Conservation (phyloP, 495 filamentous ascomycete species). For the Physcia stellaris region DNA sequence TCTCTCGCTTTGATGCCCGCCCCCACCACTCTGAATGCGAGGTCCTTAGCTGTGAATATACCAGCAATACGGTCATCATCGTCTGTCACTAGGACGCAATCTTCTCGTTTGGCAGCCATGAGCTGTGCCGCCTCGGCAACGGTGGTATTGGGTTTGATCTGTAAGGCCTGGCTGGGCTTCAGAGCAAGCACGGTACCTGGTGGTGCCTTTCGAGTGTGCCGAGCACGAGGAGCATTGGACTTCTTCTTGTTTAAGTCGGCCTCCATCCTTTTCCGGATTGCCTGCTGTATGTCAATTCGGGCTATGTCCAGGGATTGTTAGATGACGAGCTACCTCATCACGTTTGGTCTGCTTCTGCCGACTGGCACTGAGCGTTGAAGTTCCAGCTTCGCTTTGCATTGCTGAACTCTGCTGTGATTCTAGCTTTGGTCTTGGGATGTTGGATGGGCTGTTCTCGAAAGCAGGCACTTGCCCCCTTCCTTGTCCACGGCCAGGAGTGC, state of each 20-base stretch:
- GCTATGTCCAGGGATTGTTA: conserved; percentile 3
- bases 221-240: conserved; percentile 56
- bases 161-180: conserved; percentile 86
- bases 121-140: conserved; percentile 95
- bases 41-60: conserved; percentile 98
- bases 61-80: conserved; percentile 95
- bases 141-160: conserved; percentile 91
- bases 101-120: conserved; percentile 97
- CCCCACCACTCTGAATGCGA: conserved; percentile 93
- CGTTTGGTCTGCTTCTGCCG: conserved; percentile 89
- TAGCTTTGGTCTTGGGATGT: conserved; percentile 72
- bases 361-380: conserved; percentile 70
- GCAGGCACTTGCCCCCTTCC: conserved; percentile 52
- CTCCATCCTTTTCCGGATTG: conserved; percentile 92
- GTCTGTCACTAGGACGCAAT: conserved; percentile 97
- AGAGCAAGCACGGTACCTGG: conserved; percentile 91
- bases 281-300: conserved; percentile 40
- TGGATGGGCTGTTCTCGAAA: conserved; percentile 53
- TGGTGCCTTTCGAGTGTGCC: conserved; percentile 81
- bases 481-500: conserved; percentile 46
- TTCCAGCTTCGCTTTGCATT: conserved; percentile 50
- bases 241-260: conserved; percentile 97
- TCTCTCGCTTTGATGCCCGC: conserved; percentile 79
- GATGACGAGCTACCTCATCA: conserved; percentile 74
- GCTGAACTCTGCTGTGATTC: conserved; percentile 41